A percentile compares a stretch with the other conserved stretches of the same genome.
These are phyloP conservation scores for Fusarium keratoplasticum DNA, from an alignment of 2,329 filamentous ascomycete genomes.

Conservation along the genomic window DNA sequence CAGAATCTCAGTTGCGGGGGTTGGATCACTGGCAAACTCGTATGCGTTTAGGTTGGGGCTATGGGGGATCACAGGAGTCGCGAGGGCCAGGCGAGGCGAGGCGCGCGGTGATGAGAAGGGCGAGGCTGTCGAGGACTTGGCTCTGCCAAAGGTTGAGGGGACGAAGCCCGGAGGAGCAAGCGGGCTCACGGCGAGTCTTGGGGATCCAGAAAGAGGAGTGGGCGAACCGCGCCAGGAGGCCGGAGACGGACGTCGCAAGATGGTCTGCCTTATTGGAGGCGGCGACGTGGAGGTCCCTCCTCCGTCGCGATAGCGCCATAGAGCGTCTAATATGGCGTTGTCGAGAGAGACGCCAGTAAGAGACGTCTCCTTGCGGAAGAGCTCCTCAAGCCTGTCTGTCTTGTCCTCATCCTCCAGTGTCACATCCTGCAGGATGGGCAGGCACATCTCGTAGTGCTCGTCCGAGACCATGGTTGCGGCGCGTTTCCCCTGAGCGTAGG, in stretches of 20 bases:
- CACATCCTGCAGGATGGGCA: conserved; percentile 86
- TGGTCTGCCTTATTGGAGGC: conserved; percentile 86
- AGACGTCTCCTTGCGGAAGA: conserved; percentile 82
- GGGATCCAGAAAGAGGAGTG: conserved; percentile 86
- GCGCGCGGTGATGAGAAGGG: conserved; percentile 95
- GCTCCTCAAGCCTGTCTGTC: conserved; percentile 88
- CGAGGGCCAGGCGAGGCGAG: conserved; percentile 89
- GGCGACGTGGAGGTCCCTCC: conserved; percentile 77
- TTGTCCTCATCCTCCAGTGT: conserved; percentile 93
- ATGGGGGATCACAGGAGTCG: conserved; percentile 90
- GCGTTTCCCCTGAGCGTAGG: conserved; percentile 10
- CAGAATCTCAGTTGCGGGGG: conserved; percentile 85
- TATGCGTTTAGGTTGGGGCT: conserved; percentile 95
- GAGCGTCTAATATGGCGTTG: conserved; percentile 88
- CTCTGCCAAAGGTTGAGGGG: conserved; percentile 78
- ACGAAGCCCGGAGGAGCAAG: conserved; percentile 86
- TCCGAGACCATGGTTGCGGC: conserved; percentile 84
- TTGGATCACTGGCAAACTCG: conserved; percentile 87
- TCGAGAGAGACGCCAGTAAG: conserved; percentile 83
- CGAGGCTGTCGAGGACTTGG: conserved; percentile 83
- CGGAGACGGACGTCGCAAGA: conserved; percentile 90
- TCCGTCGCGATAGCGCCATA: conserved; percentile 85
- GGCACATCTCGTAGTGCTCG: conserved; percentile 90
- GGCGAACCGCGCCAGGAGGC: conserved; percentile 90
- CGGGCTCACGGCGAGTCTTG: conserved; percentile 84